Evolutionary conservation across 2,329 filamentous ascomycete species (phyloP).

Genomic region (Alternaria conjuncta): DNA sequence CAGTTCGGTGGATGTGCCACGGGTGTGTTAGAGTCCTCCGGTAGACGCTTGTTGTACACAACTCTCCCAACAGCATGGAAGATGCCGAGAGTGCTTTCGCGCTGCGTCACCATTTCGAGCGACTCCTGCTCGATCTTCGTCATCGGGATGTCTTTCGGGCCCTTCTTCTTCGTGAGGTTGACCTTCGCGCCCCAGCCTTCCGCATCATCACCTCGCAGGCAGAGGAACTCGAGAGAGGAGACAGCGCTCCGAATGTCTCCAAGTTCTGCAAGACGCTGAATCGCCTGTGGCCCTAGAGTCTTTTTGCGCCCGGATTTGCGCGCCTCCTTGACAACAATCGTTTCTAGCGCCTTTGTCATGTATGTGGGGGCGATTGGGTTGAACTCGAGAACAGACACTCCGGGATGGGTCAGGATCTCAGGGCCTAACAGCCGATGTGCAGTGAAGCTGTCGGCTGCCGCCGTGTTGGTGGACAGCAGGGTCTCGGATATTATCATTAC

Average conservation of each 20-base stretch:
- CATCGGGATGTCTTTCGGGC: slow-evolving; percentile 64
- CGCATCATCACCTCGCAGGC: slow-evolving; percentile 77
- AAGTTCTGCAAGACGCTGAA: slow-evolving; percentile 81
- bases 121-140: slow-evolving; percentile 82
- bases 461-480: slow-evolving; percentile 81
- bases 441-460: slow-evolving; percentile 88
- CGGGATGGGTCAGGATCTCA: slow-evolving; percentile 81
- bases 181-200: slow-evolving; percentile 84
- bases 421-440: slow-evolving; percentile 87
- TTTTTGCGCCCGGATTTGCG: slow-evolving; percentile 75
- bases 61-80: slow-evolving; percentile 97
- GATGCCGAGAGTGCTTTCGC: slow-evolving; percentile 88
- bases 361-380: slow-evolving; percentile 89
- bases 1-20: slow-evolving; percentile 54
- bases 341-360: slow-evolving; percentile 81
- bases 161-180: slow-evolving; percentile 64
- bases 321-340: slow-evolving; percentile 85
- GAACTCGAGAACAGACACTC: slow-evolving; percentile 83
- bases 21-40: slow-evolving; percentile 42
- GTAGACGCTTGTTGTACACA: slow-evolving; percentile 89
- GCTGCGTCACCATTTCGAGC: slow-evolving; percentile 79
- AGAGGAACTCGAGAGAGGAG: slow-evolving; percentile 90
- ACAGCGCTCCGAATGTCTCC: slow-evolving; percentile 94
- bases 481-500: slow-evolving; percentile 94
- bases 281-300: slow-evolving; percentile 77